Percentiles rank a stretch among this genome's conserved stretches.
Evolutionary conservation across 768 basidiomycete species (phyloP).

Genomic region (Tylopilus rubrobrunneus): DNA sequence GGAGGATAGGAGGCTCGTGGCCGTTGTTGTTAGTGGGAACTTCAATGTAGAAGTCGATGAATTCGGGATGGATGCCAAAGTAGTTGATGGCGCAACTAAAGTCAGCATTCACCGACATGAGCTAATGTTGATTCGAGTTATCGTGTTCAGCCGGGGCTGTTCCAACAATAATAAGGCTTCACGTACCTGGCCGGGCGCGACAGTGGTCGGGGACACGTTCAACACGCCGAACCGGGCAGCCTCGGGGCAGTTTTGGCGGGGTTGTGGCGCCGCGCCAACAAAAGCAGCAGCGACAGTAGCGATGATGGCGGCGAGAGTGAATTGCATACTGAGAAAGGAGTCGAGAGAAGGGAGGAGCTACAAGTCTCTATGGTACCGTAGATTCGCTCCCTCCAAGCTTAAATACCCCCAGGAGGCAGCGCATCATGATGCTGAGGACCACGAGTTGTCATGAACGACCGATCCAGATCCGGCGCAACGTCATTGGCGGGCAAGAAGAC

Average conservation of each 20-base stretch:
- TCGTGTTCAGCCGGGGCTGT: conserved; percentile 1
- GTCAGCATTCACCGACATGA: conserved; percentile 18
- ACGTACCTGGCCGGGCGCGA: conserved; percentile 25
- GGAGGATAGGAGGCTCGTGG: conserved; percentile 28
- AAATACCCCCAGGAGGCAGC: conserved; percentile 7
- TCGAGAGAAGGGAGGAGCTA: background rate
- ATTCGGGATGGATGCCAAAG: conserved; percentile 19
- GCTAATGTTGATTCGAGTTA: conserved; percentile 4
- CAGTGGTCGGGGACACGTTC: conserved; percentile 15
- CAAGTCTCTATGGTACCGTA: background rate
- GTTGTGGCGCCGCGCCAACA: conserved; percentile 15
- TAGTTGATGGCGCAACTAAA: conserved; percentile 25
- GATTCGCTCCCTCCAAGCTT: background rate
- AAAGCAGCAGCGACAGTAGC: conserved; percentile 10
- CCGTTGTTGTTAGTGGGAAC: conserved; percentile 31
- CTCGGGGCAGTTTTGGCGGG: conserved; percentile 21
- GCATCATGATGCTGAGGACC: background rate
- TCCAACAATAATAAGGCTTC: background rate
- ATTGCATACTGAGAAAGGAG: conserved; percentile 13
- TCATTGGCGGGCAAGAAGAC: conserved; percentile 2
- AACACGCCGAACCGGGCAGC: conserved; percentile 21
- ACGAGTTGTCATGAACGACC: background rate
- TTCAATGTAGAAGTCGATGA: conserved; percentile 32
- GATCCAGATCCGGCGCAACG: background rate
- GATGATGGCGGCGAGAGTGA: conserved; percentile 11